Percentiles rank a stretch among this genome's conserved stretches.
Conservation (phyloP, 148 eudicot species). For the Salicornia ramosissima region DNA sequence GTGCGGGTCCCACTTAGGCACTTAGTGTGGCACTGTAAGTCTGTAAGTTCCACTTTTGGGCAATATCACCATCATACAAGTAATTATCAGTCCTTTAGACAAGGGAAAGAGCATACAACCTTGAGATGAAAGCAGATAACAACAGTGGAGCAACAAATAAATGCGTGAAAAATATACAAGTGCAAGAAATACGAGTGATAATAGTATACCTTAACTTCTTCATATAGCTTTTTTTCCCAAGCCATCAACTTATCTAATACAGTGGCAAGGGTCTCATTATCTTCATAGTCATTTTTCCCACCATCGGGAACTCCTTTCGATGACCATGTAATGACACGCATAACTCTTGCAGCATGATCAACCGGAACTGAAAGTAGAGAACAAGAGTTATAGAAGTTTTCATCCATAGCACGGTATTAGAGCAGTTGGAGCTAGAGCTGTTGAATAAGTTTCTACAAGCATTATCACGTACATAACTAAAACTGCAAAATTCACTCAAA, state of each 20-base stretch:
- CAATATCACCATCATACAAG: conserved; percentile 8
- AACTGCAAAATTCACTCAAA: background rate
- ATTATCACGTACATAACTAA: too few species aligned
- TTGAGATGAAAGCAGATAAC: background rate
- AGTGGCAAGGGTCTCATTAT: conserved; percentile 91
- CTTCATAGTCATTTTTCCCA: conserved; percentile 59
- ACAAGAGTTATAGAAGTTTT: background rate
- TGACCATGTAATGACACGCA: conserved; percentile 97
- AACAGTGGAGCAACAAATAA: background rate
- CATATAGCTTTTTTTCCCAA: conserved; percentile 97
- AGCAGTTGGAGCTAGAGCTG: background rate
- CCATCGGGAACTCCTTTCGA: conserved; percentile 51
- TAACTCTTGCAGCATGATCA: conserved; percentile 96
- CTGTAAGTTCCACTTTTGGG: background rate
- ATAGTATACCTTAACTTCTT: conserved; percentile 93
- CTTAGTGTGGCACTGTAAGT: background rate
- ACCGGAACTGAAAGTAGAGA: conserved; percentile 58
- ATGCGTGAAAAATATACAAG: background rate
- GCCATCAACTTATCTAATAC: conserved; percentile 92
- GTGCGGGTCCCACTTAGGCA: background rate
- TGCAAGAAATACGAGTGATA: conserved; percentile 1
- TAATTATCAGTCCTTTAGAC: background rate
- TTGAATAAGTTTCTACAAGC: too few species aligned
- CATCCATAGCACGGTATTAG: background rate
- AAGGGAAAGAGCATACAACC: background rate